phyloP scores from a whole-genome alignment of 768 basidiomycete genomes.

The Serendipita sp. region DNA sequence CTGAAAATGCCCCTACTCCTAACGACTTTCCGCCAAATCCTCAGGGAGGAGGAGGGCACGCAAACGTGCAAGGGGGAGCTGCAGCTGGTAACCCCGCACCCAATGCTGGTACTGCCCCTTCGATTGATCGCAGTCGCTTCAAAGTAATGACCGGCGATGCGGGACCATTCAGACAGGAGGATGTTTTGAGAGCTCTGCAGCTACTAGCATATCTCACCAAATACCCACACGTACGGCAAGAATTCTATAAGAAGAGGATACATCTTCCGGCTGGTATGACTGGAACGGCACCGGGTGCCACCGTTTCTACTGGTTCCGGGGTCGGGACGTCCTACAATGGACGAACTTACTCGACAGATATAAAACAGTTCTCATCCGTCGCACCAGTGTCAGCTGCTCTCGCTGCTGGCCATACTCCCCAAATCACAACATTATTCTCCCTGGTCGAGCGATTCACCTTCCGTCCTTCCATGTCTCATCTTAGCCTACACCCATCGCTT shows the following conservation, averaged over 20 bases:
- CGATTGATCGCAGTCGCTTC: neutral
- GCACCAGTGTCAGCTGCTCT: conserved; percentile 12
- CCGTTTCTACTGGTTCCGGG: conserved; percentile 4
- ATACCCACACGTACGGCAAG: conserved; percentile 91
- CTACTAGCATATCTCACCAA: conserved; percentile 93
- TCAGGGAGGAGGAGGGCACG: too few relatives aligned
- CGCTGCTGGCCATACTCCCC: conserved; percentile 10
- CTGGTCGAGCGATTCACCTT: conserved; percentile 95
- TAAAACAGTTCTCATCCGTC: conserved; percentile 11
- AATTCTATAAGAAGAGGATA: conserved; percentile 78
- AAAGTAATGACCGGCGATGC: conserved; percentile 15
- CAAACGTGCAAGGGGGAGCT: neutral
- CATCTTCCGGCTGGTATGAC: conserved; percentile 45
- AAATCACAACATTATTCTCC: conserved; percentile 85
- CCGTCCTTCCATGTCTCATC: conserved; percentile 71
- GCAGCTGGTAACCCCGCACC: neutral
- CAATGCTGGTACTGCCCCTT: neutral
- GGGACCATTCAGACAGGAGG: conserved; percentile 84
- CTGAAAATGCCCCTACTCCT: neutral
- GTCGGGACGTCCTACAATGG: conserved; percentile 11
- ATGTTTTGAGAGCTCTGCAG: conserved; percentile 78
- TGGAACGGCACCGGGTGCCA: conserved; percentile 15
- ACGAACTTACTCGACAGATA: conserved; percentile 17
- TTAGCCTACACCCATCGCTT: conserved; percentile 46
- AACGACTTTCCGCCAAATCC: neutral